A percentile compares a stretch with the other conserved stretches of the same genome.
Evolutionary conservation across 1,284 basidiomycete species (phyloP).

Genomic region (Naganishia albida): DNA sequence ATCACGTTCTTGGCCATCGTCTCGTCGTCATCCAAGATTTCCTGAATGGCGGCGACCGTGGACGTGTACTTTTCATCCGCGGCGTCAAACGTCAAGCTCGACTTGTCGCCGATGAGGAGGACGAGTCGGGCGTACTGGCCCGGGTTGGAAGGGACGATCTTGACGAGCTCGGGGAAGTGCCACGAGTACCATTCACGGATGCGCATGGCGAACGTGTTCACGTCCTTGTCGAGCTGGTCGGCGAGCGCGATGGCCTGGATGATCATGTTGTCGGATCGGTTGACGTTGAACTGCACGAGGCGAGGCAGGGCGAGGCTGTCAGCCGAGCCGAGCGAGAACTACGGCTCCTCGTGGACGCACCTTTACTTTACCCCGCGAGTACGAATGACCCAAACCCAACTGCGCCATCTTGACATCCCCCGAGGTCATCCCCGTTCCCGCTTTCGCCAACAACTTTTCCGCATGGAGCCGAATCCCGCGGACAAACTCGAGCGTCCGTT

Average conservation of each 20-base stretch:
- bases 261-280: slow-evolving; percentile 99
- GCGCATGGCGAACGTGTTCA: slow-evolving; percentile 98
- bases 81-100: slow-evolving; percentile 50
- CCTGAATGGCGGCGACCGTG: slow-evolving; percentile 77
- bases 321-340: not conserved
- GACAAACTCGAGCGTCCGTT: slow-evolving; percentile 82
- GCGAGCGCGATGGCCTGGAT: slow-evolving; percentile 98
- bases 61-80: slow-evolving; percentile 67
- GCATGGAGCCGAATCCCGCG: slow-evolving; percentile 93
- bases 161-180: slow-evolving; percentile 97
- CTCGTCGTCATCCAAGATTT: slow-evolving; percentile 82
- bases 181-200: slow-evolving; percentile 99
- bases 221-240: slow-evolving; percentile 99
- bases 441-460: slow-evolving; percentile 71
- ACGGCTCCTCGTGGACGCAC: slow-evolving; percentile 39
- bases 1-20: slow-evolving; percentile 89
- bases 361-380: slow-evolving; percentile 96
- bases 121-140: slow-evolving; percentile 81
- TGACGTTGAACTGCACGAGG: slow-evolving; percentile 87
- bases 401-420: slow-evolving; percentile 91
- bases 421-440: slow-evolving; percentile 73
- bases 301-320: slow-evolving; percentile 16
- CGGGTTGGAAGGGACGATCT: slow-evolving; percentile 91
- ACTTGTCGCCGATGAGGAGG: slow-evolving; percentile 87
- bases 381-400: slow-evolving; percentile 95